phyloP scores from a whole-genome alignment of 1,284 basidiomycete species.

The Cryptococcus hybrid region DNA sequence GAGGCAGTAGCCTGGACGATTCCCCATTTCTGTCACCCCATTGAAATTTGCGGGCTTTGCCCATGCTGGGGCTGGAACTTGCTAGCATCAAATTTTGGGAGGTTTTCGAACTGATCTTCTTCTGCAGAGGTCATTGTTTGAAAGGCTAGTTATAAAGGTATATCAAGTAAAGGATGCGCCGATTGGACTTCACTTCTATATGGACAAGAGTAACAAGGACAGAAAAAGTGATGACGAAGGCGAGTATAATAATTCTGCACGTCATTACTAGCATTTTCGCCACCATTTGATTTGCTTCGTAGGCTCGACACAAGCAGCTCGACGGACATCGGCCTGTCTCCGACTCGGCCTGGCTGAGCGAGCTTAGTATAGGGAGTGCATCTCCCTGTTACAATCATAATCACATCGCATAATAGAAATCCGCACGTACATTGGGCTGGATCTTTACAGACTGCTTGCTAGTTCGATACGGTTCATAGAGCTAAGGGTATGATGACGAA shows the following conservation, averaged over 20 bases:
- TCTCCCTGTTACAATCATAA: no score
- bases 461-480: not conserved
- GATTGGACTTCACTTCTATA: not conserved
- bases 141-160: not conserved
- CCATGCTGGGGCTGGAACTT: conserved; percentile 39
- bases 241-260: no score
- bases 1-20: conserved; percentile 7
- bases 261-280: no score
- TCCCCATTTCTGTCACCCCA: conserved; percentile 21
- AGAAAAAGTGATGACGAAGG: no score
- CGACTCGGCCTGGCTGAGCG: no score
- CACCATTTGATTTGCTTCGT: no score
- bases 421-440: not conserved
- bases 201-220: no score
- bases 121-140: not conserved
- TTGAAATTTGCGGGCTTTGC: conserved; percentile 18
- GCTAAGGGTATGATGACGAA: no score
- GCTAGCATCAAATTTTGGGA: conserved; percentile 29
- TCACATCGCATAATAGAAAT: no score
- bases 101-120: conserved; percentile 8
- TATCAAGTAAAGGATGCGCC: not conserved
- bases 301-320: no score
- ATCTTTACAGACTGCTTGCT: not conserved
- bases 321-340: no score
- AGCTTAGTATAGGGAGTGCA: no score